These are phyloP conservation scores for Trypanosomatidae sp. DNA, from an alignment of 208 protist species.

Conservation along the genomic window DNA sequence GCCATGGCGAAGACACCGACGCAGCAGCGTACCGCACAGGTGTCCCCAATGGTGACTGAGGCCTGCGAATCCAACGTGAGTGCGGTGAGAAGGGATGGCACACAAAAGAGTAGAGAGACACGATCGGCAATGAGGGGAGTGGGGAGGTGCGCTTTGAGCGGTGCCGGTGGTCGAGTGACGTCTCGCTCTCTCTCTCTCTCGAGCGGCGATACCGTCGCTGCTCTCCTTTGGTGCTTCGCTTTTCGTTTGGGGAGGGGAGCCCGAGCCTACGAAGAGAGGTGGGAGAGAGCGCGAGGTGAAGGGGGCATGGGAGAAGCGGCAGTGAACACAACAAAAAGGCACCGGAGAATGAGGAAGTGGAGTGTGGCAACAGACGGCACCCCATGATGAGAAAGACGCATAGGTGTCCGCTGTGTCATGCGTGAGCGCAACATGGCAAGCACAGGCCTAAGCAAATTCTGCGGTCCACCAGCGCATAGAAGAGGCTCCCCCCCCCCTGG, in stretches of 20 bases:
- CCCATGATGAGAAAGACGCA: not conserved
- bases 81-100: not conserved
- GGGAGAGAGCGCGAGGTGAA: not conserved
- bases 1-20: constrained; percentile 14
- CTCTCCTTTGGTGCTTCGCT: not conserved
- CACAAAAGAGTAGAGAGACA: not conserved
- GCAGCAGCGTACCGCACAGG: not conserved
- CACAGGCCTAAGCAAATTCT: not conserved
- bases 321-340: not conserved
- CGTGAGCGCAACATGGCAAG: not conserved
- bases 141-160: not conserved
- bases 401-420: not conserved
- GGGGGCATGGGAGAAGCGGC: not conserved
- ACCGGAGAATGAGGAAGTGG: not conserved
- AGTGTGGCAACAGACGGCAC: not conserved
- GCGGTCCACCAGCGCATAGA: not conserved
- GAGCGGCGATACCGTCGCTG: not conserved
- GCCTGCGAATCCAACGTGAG: not conserved
- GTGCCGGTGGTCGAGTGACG: not conserved
- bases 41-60: not conserved
- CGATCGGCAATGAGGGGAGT: no score
- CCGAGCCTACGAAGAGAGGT: not conserved
- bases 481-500: not conserved
- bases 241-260: not conserved
- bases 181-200: not conserved